Evolutionary conservation across 768 basidiomycete species (phyloP), one percentile per base, ranked within the genome.

Genomic region (Rhodocollybia butyracea): DNA sequence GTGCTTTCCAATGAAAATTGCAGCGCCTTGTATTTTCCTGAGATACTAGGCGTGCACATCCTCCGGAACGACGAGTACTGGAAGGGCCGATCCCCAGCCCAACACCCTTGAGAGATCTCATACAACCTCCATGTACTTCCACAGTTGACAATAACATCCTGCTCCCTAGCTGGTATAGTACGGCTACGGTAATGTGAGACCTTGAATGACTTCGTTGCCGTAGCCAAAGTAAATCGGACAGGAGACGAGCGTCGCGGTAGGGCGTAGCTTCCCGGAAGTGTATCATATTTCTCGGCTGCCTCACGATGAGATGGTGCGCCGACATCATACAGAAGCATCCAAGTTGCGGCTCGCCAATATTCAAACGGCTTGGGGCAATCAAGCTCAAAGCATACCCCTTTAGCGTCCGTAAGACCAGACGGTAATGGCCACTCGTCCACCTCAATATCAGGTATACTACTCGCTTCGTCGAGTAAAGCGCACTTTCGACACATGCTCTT

Each of bases 341-440:
- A 73, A 4, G 78, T 79, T 29, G 66, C 63, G 1, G 62, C 65
- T 47, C 81, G 70, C 80, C 80, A 82, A 51, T 73, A 65, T 5
- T 67, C 61, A 58, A 80, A 77, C 8, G 64, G 56, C 3, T 38
- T 32, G 8, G 80, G 80, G 50, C 70, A 70, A 10, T 60, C 55
- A 2, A 79, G 56, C 55, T 81, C 78, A 48, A 81, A 82, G 1
- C 80, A 61, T 15, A 72, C 66, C 0, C 60, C 60, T 48, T 71
- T 62, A 0, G 68, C 68, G 6, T 54, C 27, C 3, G 61, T 13
- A 5, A 17, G 21, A 11, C 59, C 41, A 1, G 48, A 29, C 0
- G 80, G 77, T 36, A 82, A 59, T 0, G 80, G 81, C 78, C 77
- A 78, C 51, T 82, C 81, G 34, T 76, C 66, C 3, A 75, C 59